Percentiles rank a stretch among this genome's conserved stretches.
phyloP scores from a whole-genome alignment of 73 alveolate genomes.

The Uronychia binucleata region DNA sequence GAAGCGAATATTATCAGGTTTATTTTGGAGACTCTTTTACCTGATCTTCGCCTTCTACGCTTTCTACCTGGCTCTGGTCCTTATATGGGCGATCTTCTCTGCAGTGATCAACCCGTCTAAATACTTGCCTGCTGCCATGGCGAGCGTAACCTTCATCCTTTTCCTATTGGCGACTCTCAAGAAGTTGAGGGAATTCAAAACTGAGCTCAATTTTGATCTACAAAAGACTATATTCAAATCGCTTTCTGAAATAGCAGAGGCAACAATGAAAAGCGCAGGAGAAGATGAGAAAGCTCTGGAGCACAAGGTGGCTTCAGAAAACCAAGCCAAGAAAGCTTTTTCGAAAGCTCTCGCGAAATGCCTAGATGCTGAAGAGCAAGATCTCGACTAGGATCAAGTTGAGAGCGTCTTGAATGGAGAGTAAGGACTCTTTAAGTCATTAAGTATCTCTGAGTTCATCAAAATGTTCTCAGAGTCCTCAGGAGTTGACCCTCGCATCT shows the following conservation, averaged over 20 bases:
- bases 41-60: conserved; percentile 2
- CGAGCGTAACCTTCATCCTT: background rate
- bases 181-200: background rate
- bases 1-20: background rate
- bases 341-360: background rate
- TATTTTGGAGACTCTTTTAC: conserved; percentile 1
- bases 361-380: background rate
- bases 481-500: conserved; percentile 9
- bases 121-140: conserved; percentile 21
- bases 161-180: background rate
- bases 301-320: background rate
- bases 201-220: background rate
- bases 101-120: conserved; percentile 30
- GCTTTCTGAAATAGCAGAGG: background rate
- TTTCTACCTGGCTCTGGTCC: background rate
- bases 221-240: background rate
- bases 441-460: background rate
- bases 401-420: conserved; percentile 14
- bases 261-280: background rate
- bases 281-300: background rate
- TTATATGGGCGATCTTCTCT: conserved; percentile 23
- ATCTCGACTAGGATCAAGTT: background rate
- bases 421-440: background rate
- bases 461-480: background rate
- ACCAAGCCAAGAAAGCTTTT: background rate